Percentiles rank a stretch among this genome's conserved stretches.
phyloP scores from a whole-genome alignment of 345 rosid species.

The Citrus maxima region DNA sequence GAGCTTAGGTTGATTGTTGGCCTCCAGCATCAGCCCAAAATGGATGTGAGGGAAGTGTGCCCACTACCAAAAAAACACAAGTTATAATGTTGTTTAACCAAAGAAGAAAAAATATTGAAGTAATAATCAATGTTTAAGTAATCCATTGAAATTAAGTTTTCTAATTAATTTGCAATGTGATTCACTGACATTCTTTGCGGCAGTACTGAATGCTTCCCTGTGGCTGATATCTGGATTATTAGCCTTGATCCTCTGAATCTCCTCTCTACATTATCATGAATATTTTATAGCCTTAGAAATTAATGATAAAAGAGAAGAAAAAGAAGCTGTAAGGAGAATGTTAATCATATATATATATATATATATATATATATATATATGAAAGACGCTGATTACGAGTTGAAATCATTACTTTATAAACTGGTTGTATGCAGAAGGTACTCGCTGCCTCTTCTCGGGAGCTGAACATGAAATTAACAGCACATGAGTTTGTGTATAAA shows the following conservation, averaged over 20 bases:
- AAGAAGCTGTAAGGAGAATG: background rate
- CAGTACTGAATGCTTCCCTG: constrained; percentile 98
- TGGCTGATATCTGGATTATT: constrained; percentile 93
- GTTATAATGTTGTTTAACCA: background rate
- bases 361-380: background rate
- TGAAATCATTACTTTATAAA: constrained; percentile 69
- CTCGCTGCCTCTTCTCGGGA: constrained; percentile 97
- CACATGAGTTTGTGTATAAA: background rate
- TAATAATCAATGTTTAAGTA: background rate
- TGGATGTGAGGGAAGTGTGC: constrained; percentile 96
- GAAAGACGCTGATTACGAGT: background rate
- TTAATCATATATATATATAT: background rate
- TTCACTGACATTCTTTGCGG: constrained; percentile 87
- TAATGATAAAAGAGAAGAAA: background rate
- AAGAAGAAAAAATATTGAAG: background rate
- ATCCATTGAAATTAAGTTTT: background rate
- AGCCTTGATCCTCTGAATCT: constrained; percentile 98
- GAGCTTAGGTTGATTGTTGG: constrained; percentile 60
- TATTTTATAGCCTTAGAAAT: background rate
- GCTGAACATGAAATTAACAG: constrained; percentile 46
- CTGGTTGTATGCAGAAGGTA: constrained; percentile 97
- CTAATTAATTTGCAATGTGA: background rate
- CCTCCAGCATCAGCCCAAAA: constrained; percentile 79
- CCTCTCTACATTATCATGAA: constrained; percentile 55
- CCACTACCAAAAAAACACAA: constrained; percentile 46